A percentile compares a stretch with the other conserved stretches of the same genome.
Evolutionary conservation across 2,329 filamentous ascomycete species (phyloP).

Genomic region (Atkinsonella texensis): DNA sequence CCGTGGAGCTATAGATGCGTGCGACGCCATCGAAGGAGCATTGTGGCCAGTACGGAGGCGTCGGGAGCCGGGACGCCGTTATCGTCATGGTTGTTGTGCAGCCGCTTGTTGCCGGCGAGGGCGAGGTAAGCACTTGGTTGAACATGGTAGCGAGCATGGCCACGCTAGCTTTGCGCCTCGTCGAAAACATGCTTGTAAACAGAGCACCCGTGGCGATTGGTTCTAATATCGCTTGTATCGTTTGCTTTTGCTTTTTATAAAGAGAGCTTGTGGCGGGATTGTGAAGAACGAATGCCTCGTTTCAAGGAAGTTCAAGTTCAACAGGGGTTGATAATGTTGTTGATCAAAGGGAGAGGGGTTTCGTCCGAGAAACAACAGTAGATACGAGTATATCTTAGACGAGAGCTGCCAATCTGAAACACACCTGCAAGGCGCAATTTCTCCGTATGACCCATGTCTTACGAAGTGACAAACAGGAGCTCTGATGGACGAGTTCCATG

Average conservation of each 20-base stretch:
- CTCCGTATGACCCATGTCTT: background rate
- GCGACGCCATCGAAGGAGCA: conserved; percentile 13
- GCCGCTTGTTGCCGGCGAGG: conserved; percentile 9
- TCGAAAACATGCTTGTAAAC: background rate
- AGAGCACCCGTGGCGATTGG: background rate
- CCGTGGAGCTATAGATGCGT: conserved; percentile 17
- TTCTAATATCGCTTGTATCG: too few relatives aligned
- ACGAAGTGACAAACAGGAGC: background rate
- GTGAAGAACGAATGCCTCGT: too few relatives aligned
- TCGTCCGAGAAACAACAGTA: too few relatives aligned
- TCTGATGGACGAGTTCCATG: conserved; percentile 31
- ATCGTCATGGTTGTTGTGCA: conserved; percentile 16
- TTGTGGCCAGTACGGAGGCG: conserved; percentile 18
- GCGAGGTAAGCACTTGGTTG: background rate
- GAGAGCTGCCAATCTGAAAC: background rate
- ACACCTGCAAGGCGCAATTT: background rate
- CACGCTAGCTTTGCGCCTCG: background rate
- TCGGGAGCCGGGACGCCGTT: conserved; percentile 13
- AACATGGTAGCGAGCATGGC: background rate
- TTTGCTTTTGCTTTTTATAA: background rate
- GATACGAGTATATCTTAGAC: too few relatives aligned
- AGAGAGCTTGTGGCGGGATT: background rate
- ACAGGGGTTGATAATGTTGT: too few relatives aligned
- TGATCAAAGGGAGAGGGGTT: background rate
- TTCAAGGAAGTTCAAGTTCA: too few relatives aligned